Conservation (phyloP, 306 rosid species). For the Lupinus albus region DNA sequence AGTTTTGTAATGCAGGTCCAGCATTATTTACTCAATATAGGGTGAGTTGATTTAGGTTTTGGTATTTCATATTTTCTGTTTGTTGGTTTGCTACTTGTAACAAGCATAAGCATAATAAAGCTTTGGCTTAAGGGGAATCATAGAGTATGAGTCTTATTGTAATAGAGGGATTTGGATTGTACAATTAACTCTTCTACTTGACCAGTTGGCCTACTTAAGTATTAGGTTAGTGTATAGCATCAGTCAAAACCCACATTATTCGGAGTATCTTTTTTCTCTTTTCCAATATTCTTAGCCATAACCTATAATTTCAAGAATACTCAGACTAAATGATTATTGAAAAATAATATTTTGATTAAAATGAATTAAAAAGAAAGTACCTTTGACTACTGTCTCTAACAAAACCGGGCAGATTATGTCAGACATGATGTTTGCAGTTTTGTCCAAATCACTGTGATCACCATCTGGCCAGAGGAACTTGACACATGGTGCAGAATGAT, state of each 20-base stretch:
- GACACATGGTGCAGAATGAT: conserved; percentile 64
- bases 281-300: conserved; percentile 11
- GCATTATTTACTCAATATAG: not conserved
- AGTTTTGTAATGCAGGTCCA: not conserved
- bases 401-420: conserved; percentile 72
- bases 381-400: conserved; percentile 72
- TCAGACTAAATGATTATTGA: conserved; percentile 2
- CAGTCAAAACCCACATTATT: not conserved
- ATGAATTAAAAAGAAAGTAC: conserved; percentile 49
- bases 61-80: too few species aligned
- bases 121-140: too few species aligned
- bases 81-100: too few species aligned
- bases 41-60: not conserved
- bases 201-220: not conserved
- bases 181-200: not conserved
- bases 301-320: not conserved
- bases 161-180: not conserved
- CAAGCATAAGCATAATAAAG: too few species aligned
- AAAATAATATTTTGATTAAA: not conserved
- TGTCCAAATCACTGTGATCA: conserved; percentile 45
- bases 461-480: conserved; percentile 53
- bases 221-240: conserved; percentile 1
- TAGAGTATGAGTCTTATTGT: not conserved
- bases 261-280: not conserved
- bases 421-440: conserved; percentile 48